Evolutionary conservation across 75 land plant genomes (phyloP), one percentile per base, ranked within the genome.

Genomic region (Azolla pinnata): DNA sequence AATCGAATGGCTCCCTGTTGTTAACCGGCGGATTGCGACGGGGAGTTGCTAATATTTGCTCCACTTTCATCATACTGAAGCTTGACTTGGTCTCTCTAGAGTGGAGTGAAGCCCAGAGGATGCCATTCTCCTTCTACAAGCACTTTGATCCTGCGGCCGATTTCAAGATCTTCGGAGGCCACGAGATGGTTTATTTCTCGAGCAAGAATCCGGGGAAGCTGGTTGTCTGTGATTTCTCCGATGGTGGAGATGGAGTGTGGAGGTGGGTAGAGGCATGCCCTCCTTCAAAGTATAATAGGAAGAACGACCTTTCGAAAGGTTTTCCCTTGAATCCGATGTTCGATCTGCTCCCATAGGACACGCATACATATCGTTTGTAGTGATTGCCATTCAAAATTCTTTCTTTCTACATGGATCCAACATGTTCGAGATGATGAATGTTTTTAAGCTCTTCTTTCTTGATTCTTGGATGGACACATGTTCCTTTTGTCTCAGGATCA

Each of bases 31-130:
- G 81, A 7, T 31, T 80, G 70, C 64, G 69, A 48, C 67, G 67
- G 0, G 68, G 73, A 18, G 60, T 62, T 10, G 70, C 83, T 1
- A 28, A 75, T 0, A 31, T 69, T 23, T 81, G 80, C 52, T 74
- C 80, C 31, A 74, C 87, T 12, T 72, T 84, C 18, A 26, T 84
- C 45, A 71, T 84, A 4, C 28, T 84, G 64, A 62, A 71, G 32
- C 58, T 84, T 59, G 78, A 84, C 45, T 54, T 84, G 53, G 64
- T 53, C 3, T 62, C 31, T 4, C 31, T 80, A 64, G 81, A 84
- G 55, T 84, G 87, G 87, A 71, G 71, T 1, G 87, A 84, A 57
- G 80, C 79, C 17, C 78, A 72, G 1, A 59, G 87, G 35, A 84
- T 84, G 87, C 87, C 87, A 1, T 31, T 0, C 1, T 75, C 71